phyloP scores from a whole-genome alignment of 1,284 basidiomycete genomes.

The Marasmius tenuissimus region DNA sequence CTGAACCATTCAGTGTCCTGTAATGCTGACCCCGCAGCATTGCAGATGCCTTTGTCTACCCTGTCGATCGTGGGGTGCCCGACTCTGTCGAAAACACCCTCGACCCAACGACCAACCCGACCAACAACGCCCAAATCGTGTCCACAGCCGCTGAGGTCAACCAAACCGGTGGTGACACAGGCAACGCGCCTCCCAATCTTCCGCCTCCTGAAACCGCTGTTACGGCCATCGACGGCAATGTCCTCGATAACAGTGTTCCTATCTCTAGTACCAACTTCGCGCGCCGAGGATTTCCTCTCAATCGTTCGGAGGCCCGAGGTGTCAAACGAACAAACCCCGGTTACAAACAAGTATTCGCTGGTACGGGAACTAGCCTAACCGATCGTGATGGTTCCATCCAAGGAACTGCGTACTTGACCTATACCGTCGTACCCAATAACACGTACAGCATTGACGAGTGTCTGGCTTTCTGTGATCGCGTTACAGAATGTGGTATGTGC shows the following conservation, averaged over 20 bases:
- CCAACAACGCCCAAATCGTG: constrained; percentile 14
- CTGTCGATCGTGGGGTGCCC: neutral
- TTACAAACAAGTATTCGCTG: constrained; percentile 18
- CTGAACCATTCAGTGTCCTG: neutral
- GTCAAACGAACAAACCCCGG: constrained; percentile 1
- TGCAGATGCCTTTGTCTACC: neutral
- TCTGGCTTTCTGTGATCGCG: constrained; percentile 15
- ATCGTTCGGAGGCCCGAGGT: neutral
- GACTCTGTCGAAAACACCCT: neutral
- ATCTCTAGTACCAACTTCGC: constrained; percentile 2
- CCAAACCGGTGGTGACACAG: constrained; percentile 15
- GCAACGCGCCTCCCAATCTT: constrained; percentile 13
- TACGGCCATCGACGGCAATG: constrained; percentile 17
- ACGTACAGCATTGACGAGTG: constrained; percentile 13
- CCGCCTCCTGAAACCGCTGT: constrained; percentile 13
- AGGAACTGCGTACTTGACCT: constrained; percentile 17
- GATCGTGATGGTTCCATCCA: constrained; percentile 15
- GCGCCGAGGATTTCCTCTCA: neutral
- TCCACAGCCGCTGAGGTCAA: constrained; percentile 12
- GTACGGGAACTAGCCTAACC: constrained; percentile 2
- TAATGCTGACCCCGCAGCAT: neutral
- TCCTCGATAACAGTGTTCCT: neutral
- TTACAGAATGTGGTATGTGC: constrained; percentile 16
- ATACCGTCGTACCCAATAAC: constrained; percentile 12
- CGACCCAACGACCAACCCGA: neutral